Conservation (phyloP, 2,329 filamentous ascomycete genomes). For the Colletotrichum sp. region DNA sequence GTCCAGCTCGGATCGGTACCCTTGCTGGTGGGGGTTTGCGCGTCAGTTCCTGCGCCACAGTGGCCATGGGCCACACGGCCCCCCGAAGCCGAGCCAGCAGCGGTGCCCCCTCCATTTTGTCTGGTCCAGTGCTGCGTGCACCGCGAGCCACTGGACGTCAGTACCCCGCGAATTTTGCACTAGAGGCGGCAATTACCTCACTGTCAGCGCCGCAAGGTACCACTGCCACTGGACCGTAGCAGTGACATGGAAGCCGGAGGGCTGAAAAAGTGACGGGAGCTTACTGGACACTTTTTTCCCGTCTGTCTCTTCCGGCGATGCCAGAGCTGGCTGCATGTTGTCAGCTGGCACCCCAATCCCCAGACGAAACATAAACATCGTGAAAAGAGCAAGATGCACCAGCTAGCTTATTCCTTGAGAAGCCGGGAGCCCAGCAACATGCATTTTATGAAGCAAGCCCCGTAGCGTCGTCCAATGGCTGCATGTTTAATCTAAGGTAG, state of each 20-base stretch:
- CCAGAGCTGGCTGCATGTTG: background rate
- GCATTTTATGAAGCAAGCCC: background rate
- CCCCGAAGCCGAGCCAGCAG: background rate
- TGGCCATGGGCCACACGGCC: background rate
- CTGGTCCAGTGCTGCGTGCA: background rate
- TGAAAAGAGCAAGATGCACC: background rate
- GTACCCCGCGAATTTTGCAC: background rate
- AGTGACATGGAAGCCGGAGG: background rate
- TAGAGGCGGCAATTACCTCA: background rate
- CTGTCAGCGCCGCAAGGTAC: background rate
- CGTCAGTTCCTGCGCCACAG: constrained; percentile 17
- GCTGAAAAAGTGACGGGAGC: background rate
- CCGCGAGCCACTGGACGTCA: background rate
- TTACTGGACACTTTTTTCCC: background rate
- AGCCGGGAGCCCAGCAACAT: background rate
- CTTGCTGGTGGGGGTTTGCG: constrained; percentile 10
- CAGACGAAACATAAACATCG: background rate
- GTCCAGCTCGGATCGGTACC: background rate
- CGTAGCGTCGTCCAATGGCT: background rate
- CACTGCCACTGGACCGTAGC: background rate
- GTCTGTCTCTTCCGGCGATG: background rate
- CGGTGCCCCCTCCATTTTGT: background rate
- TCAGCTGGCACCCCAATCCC: background rate
- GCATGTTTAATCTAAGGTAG: background rate
- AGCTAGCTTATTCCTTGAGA: background rate